Evolutionary conservation across 177 flowering plant genomes (phyloP), one percentile per base, ranked within the genome.

Genomic region (Vitis hybrid): DNA sequence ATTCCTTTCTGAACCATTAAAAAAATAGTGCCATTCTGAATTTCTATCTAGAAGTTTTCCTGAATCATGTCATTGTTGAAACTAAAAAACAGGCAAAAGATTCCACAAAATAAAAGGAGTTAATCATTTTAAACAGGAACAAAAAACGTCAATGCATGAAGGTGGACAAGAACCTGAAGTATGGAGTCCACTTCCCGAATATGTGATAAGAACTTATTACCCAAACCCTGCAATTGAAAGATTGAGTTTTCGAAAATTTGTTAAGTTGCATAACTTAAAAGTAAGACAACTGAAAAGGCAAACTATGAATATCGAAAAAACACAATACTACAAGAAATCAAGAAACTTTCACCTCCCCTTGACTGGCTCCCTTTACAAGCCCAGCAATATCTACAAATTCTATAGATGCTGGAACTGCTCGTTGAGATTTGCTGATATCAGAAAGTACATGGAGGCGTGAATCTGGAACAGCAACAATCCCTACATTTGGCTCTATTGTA

Each of bases 321-420:
- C 67, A 51, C 48, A 39, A 8, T 45, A 49, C 12, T 19, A 21
- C 64, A 21, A 51, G 62, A 72, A 17, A 26, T 15, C 10, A 39
- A 70, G 19, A 71, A 51, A 3, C 6, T 34, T 13, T 72, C 54
- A 96, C 99, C 97, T 96, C 99, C 64, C 99, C 99, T 75, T 89
- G 97, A 79, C 97, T 96, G 71, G 99, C 99, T 70, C 99, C 99
- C 76, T 92, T 96, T 10, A 96, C 99, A 76, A 93, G 94, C 57
- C 99, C 98, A 75, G 99, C 99, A 86, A 96, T 96, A 85, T 96
- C 99, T n/a, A 96, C 97, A 84, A 96, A 88, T 71, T 96, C 99
- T 54, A 96, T 86, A 18, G 96, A 88, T 52, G 99, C 95, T 56
- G 99, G 91, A 48, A 96, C 97, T 3, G 79, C 76, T 64, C 85